These are phyloP conservation scores for Microbotryum violaceum DNA, from an alignment of 1,284 basidiomycete genomes.

Conservation along the genomic window DNA sequence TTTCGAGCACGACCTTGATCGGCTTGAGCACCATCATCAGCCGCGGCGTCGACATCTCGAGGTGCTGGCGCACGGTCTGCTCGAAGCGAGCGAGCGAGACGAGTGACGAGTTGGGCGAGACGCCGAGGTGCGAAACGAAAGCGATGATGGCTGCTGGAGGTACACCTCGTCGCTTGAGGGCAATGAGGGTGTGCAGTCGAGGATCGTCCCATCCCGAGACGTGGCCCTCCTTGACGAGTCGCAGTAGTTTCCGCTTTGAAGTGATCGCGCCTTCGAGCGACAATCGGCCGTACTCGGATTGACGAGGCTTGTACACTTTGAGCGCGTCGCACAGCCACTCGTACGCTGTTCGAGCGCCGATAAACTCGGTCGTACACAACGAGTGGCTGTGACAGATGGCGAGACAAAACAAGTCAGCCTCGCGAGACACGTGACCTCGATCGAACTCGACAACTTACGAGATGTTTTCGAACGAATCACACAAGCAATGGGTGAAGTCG, in stretches of 20 bases:
- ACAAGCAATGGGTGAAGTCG: conserved; percentile 97
- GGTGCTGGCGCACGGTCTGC: conserved; percentile 75
- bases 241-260: conserved; percentile 92
- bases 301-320: conserved; percentile 94
- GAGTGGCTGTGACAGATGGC: conserved; percentile 62
- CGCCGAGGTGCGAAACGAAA: conserved; percentile 87
- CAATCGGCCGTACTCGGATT: conserved; percentile 93
- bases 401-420: neutral
- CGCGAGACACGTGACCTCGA: neutral
- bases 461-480: conserved; percentile 98
- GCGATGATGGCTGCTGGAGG: conserved; percentile 90
- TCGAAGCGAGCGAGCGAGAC: conserved; percentile 88
- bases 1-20: conserved; percentile 83
- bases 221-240: conserved; percentile 74
- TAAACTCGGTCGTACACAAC: conserved; percentile 93
- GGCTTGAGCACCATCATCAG: conserved; percentile 89
- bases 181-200: conserved; percentile 94
- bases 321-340: conserved; percentile 98
- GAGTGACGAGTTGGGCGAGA: conserved; percentile 76
- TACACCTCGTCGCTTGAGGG: conserved; percentile 84
- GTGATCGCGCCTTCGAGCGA: conserved; percentile 92
- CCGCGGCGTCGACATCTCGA: conserved; percentile 81
- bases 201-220: conserved; percentile 97
- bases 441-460: conserved; percentile 54
- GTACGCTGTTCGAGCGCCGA: conserved; percentile 92